Base-by-base conservation (phyloP, 2,329 filamentous ascomycete species). In the Trichoderma sp. region DNA sequence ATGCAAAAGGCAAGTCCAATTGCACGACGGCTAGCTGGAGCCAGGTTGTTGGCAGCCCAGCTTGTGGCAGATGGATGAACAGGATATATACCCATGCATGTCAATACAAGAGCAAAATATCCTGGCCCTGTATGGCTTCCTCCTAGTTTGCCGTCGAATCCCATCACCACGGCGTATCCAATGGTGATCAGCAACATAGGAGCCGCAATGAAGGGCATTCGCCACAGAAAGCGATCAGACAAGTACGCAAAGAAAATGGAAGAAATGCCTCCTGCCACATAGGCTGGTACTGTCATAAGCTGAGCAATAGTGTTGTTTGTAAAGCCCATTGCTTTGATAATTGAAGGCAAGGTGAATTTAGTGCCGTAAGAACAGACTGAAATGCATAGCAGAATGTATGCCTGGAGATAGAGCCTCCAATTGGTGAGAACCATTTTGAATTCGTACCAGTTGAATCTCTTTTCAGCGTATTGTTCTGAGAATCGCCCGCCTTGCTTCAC, bases 31-130 rank as follows among this genome's bases (percentile, higher is more conserved):
- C 79, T 80, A 0, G 82, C 78, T 1, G 83, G 82, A 0, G 81
- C 93, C n/a, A 91, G 87, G 76, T 94, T 94, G 82, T 94, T 94
- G 35, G 88, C 88, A 0, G 88, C 85, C 93, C 93, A 94, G 1
- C 91, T 88, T 50, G 93, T 91, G 0, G 91, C 93, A 4, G 82
- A 78, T 1, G 92, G 82, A 74, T 93, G 90, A 64, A 88, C 90
- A 0, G 93, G 92, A 78, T 94, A 94, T 73, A 94, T 93, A 0
- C 93, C 93, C 75, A 93, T 85, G 0, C 91, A 91, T 0, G 89
- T 91, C 0, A 95, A 85, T 80, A 94, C 93, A 0, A 89, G 90
- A 1, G 91, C 92, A 0, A 91, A 91, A 80, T 94, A 94, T 71
- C 91, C 89, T 1, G 92, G 87, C 1, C 87, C 86, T 0, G 91